Percentiles rank a stretch among this genome's conserved stretches.
Conservation (phyloP, 768 basidiomycete genomes). For the Cystofilobasidium bisporidii region DNA sequence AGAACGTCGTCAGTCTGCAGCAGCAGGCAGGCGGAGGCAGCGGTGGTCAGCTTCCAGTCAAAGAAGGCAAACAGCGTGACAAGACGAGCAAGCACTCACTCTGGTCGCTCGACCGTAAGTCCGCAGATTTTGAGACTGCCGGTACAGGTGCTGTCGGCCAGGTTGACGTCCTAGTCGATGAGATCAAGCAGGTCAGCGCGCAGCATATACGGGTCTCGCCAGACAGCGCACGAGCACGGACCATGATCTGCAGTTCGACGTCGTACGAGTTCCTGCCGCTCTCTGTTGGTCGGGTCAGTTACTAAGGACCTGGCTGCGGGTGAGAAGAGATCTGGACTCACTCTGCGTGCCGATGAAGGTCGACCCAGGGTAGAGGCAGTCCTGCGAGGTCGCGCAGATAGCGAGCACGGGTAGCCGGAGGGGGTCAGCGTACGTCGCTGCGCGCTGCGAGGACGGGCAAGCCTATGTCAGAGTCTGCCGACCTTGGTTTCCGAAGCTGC, state of each 20-base stretch:
- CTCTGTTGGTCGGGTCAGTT: too few species aligned
- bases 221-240: conserved; percentile 37
- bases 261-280: conserved; percentile 89
- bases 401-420: background rate
- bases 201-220: background rate
- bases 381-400: background rate
- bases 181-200: background rate
- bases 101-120: conserved; percentile 86
- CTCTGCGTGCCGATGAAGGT: conserved; percentile 81
- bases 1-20: conserved; percentile 72
- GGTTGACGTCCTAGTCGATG: conserved; percentile 69
- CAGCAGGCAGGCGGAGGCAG: background rate
- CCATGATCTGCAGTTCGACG: conserved; percentile 82
- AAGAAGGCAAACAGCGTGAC: too few species aligned
- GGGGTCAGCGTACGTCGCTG: background rate
- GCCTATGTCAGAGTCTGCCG: background rate
- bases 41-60: too few species aligned
- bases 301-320: too few species aligned
- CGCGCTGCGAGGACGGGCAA: background rate
- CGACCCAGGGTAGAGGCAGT: conserved; percentile 61
- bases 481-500: background rate
- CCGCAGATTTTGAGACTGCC: conserved; percentile 90
- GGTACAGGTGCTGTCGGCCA: conserved; percentile 70
- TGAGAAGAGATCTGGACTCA: too few species aligned
- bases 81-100: conserved; percentile 35